These are phyloP conservation scores for Monosporozyma servazzii DNA, from an alignment of 805 yeast genomes.

Conservation along the genomic window DNA sequence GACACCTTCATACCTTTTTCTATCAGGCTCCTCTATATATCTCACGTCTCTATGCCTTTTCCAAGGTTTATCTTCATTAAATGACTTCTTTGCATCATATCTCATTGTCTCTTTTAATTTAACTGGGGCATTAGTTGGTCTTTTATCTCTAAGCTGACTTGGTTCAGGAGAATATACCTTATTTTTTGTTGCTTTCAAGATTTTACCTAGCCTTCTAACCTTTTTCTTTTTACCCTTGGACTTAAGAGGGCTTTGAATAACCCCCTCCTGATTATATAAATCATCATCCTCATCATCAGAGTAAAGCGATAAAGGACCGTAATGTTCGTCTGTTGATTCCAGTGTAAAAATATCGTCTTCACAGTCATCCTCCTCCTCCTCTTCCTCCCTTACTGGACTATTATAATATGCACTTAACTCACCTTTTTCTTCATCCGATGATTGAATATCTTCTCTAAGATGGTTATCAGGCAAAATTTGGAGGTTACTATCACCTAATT, in stretches of 20 bases:
- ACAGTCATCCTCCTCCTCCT: not conserved
- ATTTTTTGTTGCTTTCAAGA: not conserved
- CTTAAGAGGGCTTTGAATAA: not conserved
- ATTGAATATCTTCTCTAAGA: not conserved
- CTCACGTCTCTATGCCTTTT: constrained; percentile 63
- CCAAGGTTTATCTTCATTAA: constrained; percentile 92
- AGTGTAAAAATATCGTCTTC: not conserved
- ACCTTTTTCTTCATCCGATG: not conserved
- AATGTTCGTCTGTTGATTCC: not conserved
- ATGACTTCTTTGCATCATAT: constrained; percentile 22
- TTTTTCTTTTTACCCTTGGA: not conserved
- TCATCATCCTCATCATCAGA: constrained; percentile 1
- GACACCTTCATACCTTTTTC: constrained; percentile 84
- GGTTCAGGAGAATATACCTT: not conserved
- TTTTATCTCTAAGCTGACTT: not conserved
- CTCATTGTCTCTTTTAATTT: constrained; percentile 26
- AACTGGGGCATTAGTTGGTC: constrained; percentile 1
- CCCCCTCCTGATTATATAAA: not conserved
- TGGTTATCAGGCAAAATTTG: not conserved
- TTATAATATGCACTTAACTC: not conserved
- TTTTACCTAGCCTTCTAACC: constrained; percentile 3
- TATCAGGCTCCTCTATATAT: constrained; percentile 51
- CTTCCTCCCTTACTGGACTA: not conserved
- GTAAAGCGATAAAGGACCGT: not conserved
- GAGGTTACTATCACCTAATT: not conserved